These are phyloP conservation scores for Gossypium gossypioides DNA, from an alignment of 441 rosid genomes.

Conservation along the genomic window DNA sequence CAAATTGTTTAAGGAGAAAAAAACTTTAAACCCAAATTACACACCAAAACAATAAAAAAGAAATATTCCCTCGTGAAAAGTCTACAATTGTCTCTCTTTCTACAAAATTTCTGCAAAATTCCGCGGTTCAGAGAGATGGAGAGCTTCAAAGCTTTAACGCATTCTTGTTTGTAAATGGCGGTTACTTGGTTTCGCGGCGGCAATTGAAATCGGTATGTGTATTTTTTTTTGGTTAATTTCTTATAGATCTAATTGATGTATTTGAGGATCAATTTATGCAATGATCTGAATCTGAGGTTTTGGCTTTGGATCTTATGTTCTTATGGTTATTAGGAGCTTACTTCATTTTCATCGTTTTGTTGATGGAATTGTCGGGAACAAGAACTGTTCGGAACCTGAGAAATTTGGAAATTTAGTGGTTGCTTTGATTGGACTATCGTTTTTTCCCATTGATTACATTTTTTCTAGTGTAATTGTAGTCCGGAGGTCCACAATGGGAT, in stretches of 20 bases:
- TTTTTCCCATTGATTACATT: neutral
- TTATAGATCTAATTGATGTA: neutral
- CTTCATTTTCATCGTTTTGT: neutral
- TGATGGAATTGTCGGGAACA: neutral
- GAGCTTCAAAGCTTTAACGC: neutral
- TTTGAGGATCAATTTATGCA: neutral
- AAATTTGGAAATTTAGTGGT: neutral
- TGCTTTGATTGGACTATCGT: neutral
- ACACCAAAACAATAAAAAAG: neutral
- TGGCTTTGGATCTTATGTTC: slow-evolving; percentile 9
- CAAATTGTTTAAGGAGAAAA: neutral
- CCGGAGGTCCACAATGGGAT: neutral
- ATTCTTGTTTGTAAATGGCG: neutral
- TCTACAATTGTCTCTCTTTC: neutral
- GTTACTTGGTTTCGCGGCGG: neutral
- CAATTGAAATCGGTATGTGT: slow-evolving; percentile 5
- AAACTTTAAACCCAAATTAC: neutral
- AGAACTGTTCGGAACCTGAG: slow-evolving; percentile 4
- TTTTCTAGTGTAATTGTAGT: neutral
- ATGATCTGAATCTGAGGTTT: slow-evolving; percentile 1
- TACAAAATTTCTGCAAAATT: neutral
- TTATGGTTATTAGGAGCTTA: neutral
- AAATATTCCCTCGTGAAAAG: neutral
- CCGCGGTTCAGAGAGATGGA: neutral
- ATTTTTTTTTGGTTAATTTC: neutral